phyloP scores from a whole-genome alignment of 2,329 filamentous ascomycete species.

The Dichotomopilus funicola region DNA sequence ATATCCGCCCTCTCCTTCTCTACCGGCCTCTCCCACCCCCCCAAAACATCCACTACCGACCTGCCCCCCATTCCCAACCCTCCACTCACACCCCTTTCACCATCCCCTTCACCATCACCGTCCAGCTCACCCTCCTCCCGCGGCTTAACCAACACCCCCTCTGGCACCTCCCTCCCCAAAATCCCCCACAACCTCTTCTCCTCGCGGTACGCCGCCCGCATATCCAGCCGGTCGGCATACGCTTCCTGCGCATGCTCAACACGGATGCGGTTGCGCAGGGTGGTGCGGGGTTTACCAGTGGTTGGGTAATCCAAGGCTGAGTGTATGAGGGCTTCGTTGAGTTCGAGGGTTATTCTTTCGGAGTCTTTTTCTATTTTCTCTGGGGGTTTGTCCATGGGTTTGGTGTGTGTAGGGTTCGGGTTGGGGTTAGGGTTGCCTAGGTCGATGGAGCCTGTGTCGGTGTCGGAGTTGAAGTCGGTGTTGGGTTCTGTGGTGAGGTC shows the following conservation, averaged over 20 bases:
- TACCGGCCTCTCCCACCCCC: slow-evolving; percentile 14
- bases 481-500: too few relatives aligned
- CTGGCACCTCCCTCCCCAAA: slow-evolving; percentile 34
- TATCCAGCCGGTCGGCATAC: slow-evolving; percentile 39
- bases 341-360: slow-evolving; percentile 30
- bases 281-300: slow-evolving; percentile 29
- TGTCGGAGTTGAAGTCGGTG: not conserved
- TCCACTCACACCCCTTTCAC: too few relatives aligned
- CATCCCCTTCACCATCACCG: too few relatives aligned
- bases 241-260: slow-evolving; percentile 38
- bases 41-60: too few relatives aligned
- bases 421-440: not conserved
- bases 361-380: slow-evolving; percentile 16
- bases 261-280: slow-evolving; percentile 34
- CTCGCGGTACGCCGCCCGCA: slow-evolving; percentile 33
- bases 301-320: slow-evolving; percentile 36
- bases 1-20: slow-evolving; percentile 31
- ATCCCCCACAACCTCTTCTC: slow-evolving; percentile 42
- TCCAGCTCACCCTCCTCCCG: slow-evolving; percentile 26
- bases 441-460: slow-evolving; percentile 8
- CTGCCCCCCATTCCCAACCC: too few relatives aligned
- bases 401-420: not conserved
- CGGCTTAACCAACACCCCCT: slow-evolving; percentile 23
- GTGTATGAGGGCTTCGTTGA: slow-evolving; percentile 37
- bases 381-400: not conserved